Conservation (phyloP, 2,329 filamentous ascomycete species). For the Colletotrichum gigasporum region DNA sequence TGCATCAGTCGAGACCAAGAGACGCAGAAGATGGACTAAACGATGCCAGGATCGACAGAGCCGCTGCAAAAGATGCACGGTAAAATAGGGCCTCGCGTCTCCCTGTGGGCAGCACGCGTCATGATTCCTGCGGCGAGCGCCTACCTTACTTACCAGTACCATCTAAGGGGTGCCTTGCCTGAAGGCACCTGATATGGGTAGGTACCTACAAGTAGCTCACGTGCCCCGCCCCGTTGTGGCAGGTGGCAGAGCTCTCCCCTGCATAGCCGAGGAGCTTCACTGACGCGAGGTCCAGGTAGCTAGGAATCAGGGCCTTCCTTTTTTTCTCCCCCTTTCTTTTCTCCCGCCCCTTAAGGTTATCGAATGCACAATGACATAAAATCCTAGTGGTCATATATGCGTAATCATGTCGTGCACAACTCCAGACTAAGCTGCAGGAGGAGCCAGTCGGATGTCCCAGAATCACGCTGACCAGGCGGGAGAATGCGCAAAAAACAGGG, state of each 20-base stretch:
- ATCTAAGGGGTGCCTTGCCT: no score
- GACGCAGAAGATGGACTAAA: no score
- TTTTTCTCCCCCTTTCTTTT: neutral
- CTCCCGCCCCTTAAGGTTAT: no score
- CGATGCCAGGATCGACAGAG: neutral
- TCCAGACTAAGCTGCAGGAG: neutral
- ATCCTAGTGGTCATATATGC: no score
- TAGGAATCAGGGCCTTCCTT: neutral
- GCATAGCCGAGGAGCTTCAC: neutral
- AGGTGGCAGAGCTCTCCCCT: neutral
- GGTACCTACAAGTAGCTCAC: no score
- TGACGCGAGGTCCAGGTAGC: neutral
- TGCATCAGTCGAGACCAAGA: no score
- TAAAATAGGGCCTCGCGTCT: neutral
- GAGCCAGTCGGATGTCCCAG: neutral
- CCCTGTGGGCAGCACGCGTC: neutral
- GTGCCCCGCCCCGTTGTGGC: neutral
- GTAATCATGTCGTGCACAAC: no score
- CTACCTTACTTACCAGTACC: slow-evolving; percentile 1
- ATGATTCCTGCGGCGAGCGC: slow-evolving; percentile 1
- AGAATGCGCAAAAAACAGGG: no score
- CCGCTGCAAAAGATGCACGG: neutral
- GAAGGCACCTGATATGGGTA: no score
- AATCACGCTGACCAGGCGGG: neutral
- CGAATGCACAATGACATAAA: no score